Percentiles rank a stretch among this genome's conserved stretches.
phyloP scores from a whole-genome alignment of 345 rosid genomes.

The Syzygium jambos region DNA sequence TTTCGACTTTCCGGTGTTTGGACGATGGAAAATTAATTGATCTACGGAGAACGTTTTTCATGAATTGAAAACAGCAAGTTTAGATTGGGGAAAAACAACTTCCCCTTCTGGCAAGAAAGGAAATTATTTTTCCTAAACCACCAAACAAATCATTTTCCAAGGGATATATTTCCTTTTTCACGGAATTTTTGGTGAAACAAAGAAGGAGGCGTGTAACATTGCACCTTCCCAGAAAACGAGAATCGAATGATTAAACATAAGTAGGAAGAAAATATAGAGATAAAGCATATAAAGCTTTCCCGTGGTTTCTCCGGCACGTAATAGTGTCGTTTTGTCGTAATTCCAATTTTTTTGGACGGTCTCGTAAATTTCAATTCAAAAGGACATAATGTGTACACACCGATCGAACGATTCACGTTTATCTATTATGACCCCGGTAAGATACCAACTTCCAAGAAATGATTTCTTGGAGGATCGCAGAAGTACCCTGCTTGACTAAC shows the following conservation, averaged over 20 bases:
- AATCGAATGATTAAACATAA: background rate
- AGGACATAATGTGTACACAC: background rate
- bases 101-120: background rate
- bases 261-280: background rate
- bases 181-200: background rate
- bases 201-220: background rate
- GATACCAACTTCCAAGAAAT: background rate
- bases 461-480: background rate
- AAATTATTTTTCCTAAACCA: background rate
- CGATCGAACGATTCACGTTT: background rate
- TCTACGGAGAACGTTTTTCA: background rate
- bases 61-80: background rate
- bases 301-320: background rate
- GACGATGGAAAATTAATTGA: background rate
- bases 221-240: background rate
- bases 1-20: fast-evolving
- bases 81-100: background rate
- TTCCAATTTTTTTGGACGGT: background rate
- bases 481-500: background rate
- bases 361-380: background rate
- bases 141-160: fast-evolving
- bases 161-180: background rate
- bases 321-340: background rate
- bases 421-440: background rate
- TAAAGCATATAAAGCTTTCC: background rate